Conservation (phyloP, 352 stramenopile species). For the Phytophthora ramorum region DNA sequence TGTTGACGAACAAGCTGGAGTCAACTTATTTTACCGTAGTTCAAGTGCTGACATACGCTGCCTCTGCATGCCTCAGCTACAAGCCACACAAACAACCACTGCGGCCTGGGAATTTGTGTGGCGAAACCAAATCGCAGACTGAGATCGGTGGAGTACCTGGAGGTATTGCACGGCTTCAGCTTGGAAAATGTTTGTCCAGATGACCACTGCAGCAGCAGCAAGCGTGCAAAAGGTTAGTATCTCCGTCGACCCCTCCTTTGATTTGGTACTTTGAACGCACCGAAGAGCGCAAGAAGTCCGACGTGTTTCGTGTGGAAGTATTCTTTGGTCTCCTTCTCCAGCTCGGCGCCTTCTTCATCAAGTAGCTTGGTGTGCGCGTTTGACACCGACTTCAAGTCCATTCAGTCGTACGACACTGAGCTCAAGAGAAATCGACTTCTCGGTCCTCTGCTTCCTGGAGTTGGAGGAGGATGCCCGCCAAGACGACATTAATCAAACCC, state of each 20-base stretch:
- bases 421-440: not conserved
- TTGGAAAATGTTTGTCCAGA: conserved; percentile 42
- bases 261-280: conserved; percentile 1
- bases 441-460: not conserved
- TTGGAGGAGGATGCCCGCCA: not conserved
- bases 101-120: too few species aligned
- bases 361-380: conserved; percentile 28
- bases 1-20: too few species aligned
- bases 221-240: not conserved
- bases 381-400: conserved; percentile 9
- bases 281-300: conserved; percentile 23
- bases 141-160: conserved; percentile 23
- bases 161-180: conserved; percentile 35
- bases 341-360: conserved; percentile 13
- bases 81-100: too few species aligned
- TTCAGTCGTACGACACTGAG: not conserved
- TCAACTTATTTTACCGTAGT: too few species aligned
- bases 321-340: conserved; percentile 28
- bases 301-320: conserved; percentile 38
- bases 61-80: not conserved
- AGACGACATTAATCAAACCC: not conserved
- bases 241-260: not conserved
- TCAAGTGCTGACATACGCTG: too few species aligned
- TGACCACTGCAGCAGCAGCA: conserved; percentile 24
- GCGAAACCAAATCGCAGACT: not conserved